Evolutionary conservation across 192 early-diverging fungal genomes (phyloP), one percentile per base, ranked within the genome.

Genomic region (Dimargaris verticillata): DNA sequence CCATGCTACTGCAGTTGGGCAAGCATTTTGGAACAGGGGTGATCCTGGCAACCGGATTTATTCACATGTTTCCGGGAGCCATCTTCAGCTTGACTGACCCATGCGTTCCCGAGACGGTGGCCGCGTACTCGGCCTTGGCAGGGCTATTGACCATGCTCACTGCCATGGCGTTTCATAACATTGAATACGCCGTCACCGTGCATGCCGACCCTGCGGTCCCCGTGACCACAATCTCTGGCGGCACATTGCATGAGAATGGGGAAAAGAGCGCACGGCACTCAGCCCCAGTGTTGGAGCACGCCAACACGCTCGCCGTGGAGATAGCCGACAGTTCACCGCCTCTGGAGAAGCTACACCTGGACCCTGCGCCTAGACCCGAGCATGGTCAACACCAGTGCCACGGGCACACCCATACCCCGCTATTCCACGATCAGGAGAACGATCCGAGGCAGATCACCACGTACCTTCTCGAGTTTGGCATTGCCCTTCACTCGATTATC

Each of bases 401-500:
- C 33, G 33, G 33, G 33, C 7, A 38, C 33, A 38, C 2, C 33
- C 33, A 5, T 7, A 5, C 33, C 3, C 33, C 33, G 33, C 33
- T n/a, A n/a, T n/a, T n/a, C n/a, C n/a, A n/a, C n/a, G n/a, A n/a
- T n/a, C n/a, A n/a, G n/a, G n/a, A n/a, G n/a, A n/a, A n/a, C n/a
- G n/a, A n/a, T n/a, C n/a, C n/a, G n/a, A n/a, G n/a, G n/a, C n/a
- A n/a, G n/a, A 75, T 85, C 60, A 79, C 77, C 6, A 86, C 83
- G 0, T 87, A 82, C 46, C 71, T 87, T 3, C 69, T 89, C 28
- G 87, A 89, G 62, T 71, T 89, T 17, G 85, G 87, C 28, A 87
- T 89, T 48, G 78, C 83, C 0, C 53, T 84, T 61, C 87, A 89
- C 68, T 88, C 86, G 44, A 68, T 89, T 20, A 78, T 89, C n/a